A percentile compares a stretch with the other conserved stretches of the same genome.
Evolutionary conservation across 331 rosid genomes (phyloP).

Genomic region (Pyrus hybrid): DNA sequence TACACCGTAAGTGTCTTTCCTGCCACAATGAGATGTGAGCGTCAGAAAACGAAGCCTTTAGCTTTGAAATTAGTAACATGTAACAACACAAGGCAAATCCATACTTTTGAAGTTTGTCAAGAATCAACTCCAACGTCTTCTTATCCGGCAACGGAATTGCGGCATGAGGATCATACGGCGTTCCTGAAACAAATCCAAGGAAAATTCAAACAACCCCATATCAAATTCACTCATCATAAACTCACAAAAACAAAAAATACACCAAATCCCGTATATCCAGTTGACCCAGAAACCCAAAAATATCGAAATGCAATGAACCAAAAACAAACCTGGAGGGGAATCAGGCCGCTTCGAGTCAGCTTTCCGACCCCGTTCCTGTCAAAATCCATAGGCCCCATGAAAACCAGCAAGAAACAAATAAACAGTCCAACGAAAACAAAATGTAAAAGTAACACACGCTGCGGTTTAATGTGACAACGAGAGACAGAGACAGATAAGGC

Average conservation of each 20-base stretch:
- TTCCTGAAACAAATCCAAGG: constrained; percentile 38
- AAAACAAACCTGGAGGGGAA: constrained; percentile 59
- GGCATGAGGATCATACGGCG: constrained; percentile 32
- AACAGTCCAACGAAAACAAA: constrained; percentile 12
- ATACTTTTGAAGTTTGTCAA: constrained; percentile 93
- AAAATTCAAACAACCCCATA: constrained; percentile 7
- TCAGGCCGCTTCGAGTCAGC: constrained; percentile 62
- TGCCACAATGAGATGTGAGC: constrained; percentile 38
- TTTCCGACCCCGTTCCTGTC: constrained; percentile 68
- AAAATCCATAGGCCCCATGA: constrained; percentile 37
- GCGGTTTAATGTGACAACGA: constrained; percentile 44
- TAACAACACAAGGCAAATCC: constrained; percentile 7
- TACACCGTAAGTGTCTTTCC: constrained; percentile 88
- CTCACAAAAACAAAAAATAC: not conserved
- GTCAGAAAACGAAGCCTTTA: not conserved
- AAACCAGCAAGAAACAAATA: constrained; percentile 21
- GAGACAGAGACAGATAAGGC: constrained; percentile 58
- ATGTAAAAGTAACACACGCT: constrained; percentile 18
- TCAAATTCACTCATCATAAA: not conserved
- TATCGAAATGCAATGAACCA: constrained; percentile 12
- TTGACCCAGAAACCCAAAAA: not conserved
- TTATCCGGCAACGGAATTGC: constrained; percentile 64
- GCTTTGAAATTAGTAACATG: not conserved
- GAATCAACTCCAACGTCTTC: constrained; percentile 66
- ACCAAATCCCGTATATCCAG: constrained; percentile 1